Base-by-base conservation (phyloP, 305 asterid genomes). In the Fraxinus dipetala region DNA sequence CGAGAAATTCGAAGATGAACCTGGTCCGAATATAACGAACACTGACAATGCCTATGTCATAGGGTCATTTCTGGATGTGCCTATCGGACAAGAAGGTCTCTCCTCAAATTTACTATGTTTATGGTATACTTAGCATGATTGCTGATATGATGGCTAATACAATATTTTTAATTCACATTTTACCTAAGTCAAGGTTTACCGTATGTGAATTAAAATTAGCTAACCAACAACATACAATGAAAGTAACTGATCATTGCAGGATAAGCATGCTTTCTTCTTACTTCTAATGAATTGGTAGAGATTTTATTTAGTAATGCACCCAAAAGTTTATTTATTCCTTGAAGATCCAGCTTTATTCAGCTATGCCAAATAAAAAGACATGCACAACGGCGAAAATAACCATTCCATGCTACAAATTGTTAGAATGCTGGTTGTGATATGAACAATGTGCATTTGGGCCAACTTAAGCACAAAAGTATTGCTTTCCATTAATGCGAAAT, bases 51-150 rank as follows among this genome's bases (percentile, higher is more conserved):
- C 92, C 59, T 91, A 88, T 87, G 91, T 89, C 80, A 92, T 94
- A 38, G 99, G 99, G 73, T 93, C 99, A 65, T 94, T 90, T 90
- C 91, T 94, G 80, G 98, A 96, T 82, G 97, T 94, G 79, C 98
- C 98, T 76, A 87, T 94, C 72, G 99, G 98, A 56, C 99, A 96
- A 87, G 99, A 96, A 82, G 99, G 99, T 95, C 77, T 79, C 88
- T 78, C 45, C 81, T 30, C 72, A 72, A 67, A 82, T 31, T 34
- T 79, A 70, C 80, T 61, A 67, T 80, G 75, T 84, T 70, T 65
- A 20, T 45, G 77, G 67, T 22, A 48, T 79, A 38, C 45, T 76
- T 75, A 78, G 77, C 16, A 16, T 7, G 24, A 69, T 59, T 38
- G 79, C 7, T 70, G 56, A 34, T 67, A 38, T 34, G 38, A 72